Conservation (phyloP, 2,329 filamentous ascomycete genomes). For the Podosphaera fusca region DNA sequence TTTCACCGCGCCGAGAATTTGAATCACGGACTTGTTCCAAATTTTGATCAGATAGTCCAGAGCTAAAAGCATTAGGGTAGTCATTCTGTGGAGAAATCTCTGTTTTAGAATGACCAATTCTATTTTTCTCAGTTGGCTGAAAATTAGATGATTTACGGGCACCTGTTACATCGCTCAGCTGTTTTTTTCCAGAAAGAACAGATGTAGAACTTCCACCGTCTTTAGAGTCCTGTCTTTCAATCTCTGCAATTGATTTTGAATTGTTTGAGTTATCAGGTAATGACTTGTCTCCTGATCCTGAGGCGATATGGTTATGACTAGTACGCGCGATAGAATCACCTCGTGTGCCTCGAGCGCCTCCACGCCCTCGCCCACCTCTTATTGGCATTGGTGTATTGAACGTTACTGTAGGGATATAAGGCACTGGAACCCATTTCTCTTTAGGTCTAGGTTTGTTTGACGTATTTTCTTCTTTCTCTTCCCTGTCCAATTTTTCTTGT, state of each 20-base stretch:
- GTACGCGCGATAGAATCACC: slow-evolving; percentile 18
- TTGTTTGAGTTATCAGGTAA: slow-evolving; percentile 3
- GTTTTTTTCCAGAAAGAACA: slow-evolving; percentile 13
- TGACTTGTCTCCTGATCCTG: slow-evolving; percentile 11
- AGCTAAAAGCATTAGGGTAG: slow-evolving; percentile 15
- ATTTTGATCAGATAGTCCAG: slow-evolving; percentile 13
- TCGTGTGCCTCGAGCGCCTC: slow-evolving; percentile 19
- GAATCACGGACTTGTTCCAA: slow-evolving; percentile 5
- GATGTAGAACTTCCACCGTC: slow-evolving; percentile 11
- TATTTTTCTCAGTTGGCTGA: slow-evolving; percentile 10
- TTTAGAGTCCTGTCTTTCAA: slow-evolving; percentile 3
- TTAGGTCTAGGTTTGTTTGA: slow-evolving; percentile 38
- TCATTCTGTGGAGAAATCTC: slow-evolving; percentile 10
- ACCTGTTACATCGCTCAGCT: slow-evolving; percentile 7
- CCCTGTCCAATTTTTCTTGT: slow-evolving; percentile 41
- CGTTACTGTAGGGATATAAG: slow-evolving; percentile 61
- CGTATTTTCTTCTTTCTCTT: slow-evolving; percentile 33
- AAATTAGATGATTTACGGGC: slow-evolving; percentile 9
- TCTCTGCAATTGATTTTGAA: not conserved
- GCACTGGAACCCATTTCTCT: slow-evolving; percentile 66
- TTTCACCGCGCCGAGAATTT: slow-evolving; percentile 6
- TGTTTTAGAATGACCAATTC: slow-evolving; percentile 7
- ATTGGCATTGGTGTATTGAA: slow-evolving; percentile 68
- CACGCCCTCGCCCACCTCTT: slow-evolving; percentile 28
- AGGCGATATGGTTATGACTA: slow-evolving; percentile 10